Percentiles rank a stretch among this genome's conserved stretches.
phyloP scores from a whole-genome alignment of 768 basidiomycete species.

The Pleurotus salmoneostramineus region DNA sequence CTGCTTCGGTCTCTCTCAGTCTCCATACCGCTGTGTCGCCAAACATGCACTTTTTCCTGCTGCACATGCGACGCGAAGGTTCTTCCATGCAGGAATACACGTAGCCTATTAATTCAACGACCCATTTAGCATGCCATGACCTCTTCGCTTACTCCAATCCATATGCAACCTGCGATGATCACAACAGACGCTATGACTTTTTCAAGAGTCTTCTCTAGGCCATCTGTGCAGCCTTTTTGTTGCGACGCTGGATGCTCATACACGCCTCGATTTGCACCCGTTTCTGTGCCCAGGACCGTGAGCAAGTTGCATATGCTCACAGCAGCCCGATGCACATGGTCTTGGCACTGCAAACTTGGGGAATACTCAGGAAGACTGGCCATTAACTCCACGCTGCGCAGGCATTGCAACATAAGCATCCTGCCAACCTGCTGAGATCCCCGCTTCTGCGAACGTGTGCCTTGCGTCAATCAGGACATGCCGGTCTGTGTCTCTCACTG shows the following conservation, averaged over 20 bases:
- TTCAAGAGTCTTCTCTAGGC: no score
- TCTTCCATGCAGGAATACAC: background rate
- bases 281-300: background rate
- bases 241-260: background rate
- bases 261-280: background rate
- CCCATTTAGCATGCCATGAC: no score
- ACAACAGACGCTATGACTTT: no score
- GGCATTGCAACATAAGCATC: background rate
- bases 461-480: background rate
- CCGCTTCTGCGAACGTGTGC: background rate
- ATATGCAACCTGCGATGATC: no score
- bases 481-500: background rate
- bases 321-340: background rate
- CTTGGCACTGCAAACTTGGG: background rate
- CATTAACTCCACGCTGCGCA: constrained; percentile 1
- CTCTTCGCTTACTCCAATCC: no score
- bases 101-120: no score
- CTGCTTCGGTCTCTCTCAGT: background rate
- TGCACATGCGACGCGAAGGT: constrained; percentile 4
- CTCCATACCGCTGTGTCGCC: background rate
- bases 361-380: background rate
- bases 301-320: constrained; percentile 3
- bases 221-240: background rate
- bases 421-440: background rate
- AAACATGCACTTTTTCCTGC: background rate